Base-by-base conservation (phyloP, 768 basidiomycete genomes). In the Macrocybe gigantea region DNA sequence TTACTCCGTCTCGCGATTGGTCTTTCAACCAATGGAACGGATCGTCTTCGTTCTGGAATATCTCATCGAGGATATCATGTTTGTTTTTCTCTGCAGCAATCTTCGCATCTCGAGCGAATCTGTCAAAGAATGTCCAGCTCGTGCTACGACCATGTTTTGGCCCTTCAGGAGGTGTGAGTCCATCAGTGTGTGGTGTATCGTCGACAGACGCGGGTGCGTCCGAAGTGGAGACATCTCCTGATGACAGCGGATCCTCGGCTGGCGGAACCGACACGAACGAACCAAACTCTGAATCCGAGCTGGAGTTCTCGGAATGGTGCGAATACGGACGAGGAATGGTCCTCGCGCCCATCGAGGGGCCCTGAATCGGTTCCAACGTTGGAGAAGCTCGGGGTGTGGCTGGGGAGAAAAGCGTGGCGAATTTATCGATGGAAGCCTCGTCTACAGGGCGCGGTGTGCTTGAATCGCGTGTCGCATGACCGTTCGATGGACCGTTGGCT, bases 11-110 rank as follows among this genome's bases (percentile, higher is more conserved):
- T 13, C 31, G n/a, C 30, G 34, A 8, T 39, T 38, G 44, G 32
- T 66, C 61, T 33, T 65, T 65, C 48, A 79, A 48, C 69, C 80
- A 83, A 58, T 81, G 84, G 54, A 87, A 60, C 1, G 85, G 85
- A 60, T 88, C 85, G 44, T 85, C 82, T 61, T 88, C 77, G 50
- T 84, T 78, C 49, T 72, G 55, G 34, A 88, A 59, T 33, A 88
- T 61, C 58, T 89, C 85, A 39, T 83, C 77, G 42, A 88, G 65
- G 5, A 88, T 65, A 15, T 64, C 70, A 47, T 71, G 72, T 50
- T 77, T 69, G 43, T 73, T 80, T 35, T 67, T 69, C 44, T 79
- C 77, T 0, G 75, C 70, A 7, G 80, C 75, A 0, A 65, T 64
- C 56, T 72, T 81, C 8, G 85, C 83, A 33, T 72, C 72, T 42